Percentiles rank a stretch among this genome's conserved stretches.
phyloP scores from a whole-genome alignment of 306 rosid genomes.

The Glycyrrhiza uralensis region DNA sequence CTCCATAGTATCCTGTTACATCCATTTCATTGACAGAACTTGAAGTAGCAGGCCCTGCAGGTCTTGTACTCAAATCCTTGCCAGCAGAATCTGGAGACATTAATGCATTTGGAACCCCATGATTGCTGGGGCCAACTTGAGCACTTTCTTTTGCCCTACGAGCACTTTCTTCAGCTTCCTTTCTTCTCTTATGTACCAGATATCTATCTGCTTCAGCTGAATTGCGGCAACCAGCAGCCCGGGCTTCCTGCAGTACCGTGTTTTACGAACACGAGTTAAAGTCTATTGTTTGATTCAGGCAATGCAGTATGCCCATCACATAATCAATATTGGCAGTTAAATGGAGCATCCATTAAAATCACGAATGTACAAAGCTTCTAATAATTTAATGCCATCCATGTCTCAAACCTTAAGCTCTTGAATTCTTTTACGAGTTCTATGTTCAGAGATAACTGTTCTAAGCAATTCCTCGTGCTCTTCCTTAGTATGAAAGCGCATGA shows the following conservation, averaged over 20 bases:
- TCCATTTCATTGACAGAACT: conserved; percentile 60
- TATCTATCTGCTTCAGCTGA: conserved; percentile 71
- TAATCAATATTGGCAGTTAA: conserved; percentile 11
- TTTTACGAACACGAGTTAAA: conserved; percentile 1
- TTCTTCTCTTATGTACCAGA: conserved; percentile 55
- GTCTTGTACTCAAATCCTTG: conserved; percentile 61
- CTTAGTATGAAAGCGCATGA: conserved; percentile 89
- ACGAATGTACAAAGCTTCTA: neutral
- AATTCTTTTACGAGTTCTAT: conserved; percentile 64
- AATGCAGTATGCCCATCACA: neutral
- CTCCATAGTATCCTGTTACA: conserved; percentile 57
- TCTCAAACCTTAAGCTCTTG: conserved; percentile 81
- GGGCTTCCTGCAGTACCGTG: conserved; percentile 62
- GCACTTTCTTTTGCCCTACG: conserved; percentile 55
- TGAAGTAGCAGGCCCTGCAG: conserved; percentile 56
- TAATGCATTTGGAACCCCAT: conserved; percentile 58
- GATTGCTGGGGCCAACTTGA: conserved; percentile 64
- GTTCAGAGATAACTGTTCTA: conserved; percentile 54
- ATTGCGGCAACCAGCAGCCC: conserved; percentile 74
- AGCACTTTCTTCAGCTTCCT: conserved; percentile 65
- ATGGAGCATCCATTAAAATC: neutral
- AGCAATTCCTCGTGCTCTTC: conserved; percentile 83
- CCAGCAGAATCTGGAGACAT: conserved; percentile 52
- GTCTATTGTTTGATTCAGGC: conserved; percentile 9
- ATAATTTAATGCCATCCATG: conserved; percentile 7